Base-by-base conservation (phyloP, 2,329 filamentous ascomycete species). In the Diaporthe velutina region DNA sequence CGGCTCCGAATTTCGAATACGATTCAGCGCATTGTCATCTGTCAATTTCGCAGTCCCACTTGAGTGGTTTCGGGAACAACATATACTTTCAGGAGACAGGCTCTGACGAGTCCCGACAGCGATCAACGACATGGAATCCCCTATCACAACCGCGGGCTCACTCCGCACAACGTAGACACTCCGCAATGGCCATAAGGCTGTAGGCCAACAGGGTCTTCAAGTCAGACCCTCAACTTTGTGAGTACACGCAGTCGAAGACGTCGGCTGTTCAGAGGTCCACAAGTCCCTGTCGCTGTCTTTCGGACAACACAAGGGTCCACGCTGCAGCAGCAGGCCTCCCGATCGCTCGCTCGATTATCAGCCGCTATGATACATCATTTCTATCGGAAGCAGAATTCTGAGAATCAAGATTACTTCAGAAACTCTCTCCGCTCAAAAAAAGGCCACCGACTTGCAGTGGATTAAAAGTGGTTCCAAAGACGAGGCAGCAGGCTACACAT, bases 21-120 rank as follows among this genome's bases (percentile, higher is more conserved):
- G 64, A 68, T 28, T 68, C 48, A 45, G 64, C 48, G 64, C 48
- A 68, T 68, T 54, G 45, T 54, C 64, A 54, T 68, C 48, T 40
- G 48, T 54, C 45, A 54, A 40, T 68, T 40, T 54, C 30, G 48
- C 17, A 40, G 64, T 28, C 3, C 64, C 33, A 52, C 64, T 28
- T 40, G 33, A 54, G 48, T 54, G 33, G 64, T 68, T 40, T 28
- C 48, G 45, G 64, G 48, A 54, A 38, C 13, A 28, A 40, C 6
- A 40, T 68, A 68, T 19, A 28, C 64, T 68, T 68, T 68, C 33
- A 68, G 64, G 48, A 40, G 33, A 40, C 64, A 30, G 33, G 33
- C 64, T 54, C 22, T 68, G 64, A 54, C 64, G 33, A 68, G 22
- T 54, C 33, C 64, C 15, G 17, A 52, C 33, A 54, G 64, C 48